Percentiles rank a stretch among this genome's conserved stretches.
phyloP scores from a whole-genome alignment of 2,329 filamentous ascomycete genomes.

The Talaromyces sp. region DNA sequence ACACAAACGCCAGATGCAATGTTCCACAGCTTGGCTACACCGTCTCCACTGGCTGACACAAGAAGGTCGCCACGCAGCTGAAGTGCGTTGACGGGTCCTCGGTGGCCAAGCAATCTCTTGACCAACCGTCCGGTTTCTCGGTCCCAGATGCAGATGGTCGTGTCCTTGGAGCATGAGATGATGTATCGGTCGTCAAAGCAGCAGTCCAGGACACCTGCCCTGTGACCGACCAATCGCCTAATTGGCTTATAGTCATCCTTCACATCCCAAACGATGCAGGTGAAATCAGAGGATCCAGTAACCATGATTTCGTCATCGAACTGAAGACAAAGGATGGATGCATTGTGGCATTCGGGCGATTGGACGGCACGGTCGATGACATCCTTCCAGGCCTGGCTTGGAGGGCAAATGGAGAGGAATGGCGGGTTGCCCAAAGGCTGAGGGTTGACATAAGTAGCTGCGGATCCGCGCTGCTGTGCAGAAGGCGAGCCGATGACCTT shows the following conservation, averaged over 20 bases:
- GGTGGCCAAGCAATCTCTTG: conserved; percentile 76
- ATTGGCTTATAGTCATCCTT: conserved; percentile 73
- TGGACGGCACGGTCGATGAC: conserved; percentile 37
- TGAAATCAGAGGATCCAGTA: conserved; percentile 87
- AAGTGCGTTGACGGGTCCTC: conserved; percentile 91
- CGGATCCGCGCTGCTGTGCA: conserved; percentile 9
- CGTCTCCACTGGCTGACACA: conserved; percentile 90
- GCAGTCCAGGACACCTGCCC: conserved; percentile 85
- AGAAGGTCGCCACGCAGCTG: conserved; percentile 90
- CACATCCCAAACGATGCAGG: conserved; percentile 87
- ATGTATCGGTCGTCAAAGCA: conserved; percentile 90
- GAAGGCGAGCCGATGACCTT: conserved; percentile 68
- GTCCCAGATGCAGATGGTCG: conserved; percentile 91
- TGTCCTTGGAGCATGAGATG: conserved; percentile 94
- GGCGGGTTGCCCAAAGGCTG: conserved; percentile 36
- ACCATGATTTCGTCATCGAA: conserved; percentile 92
- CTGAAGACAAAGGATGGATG: conserved; percentile 90
- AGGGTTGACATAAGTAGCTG: conserved; percentile 19
- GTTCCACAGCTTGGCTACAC: conserved; percentile 92
- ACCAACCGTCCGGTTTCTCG: conserved; percentile 70
- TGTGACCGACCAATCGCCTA: conserved; percentile 70
- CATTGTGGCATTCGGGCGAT: conserved; percentile 66
- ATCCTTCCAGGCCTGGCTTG: conserved; percentile 50
- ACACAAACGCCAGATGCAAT: conserved; percentile 82
- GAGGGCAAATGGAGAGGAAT: conserved; percentile 45